Evolutionary conservation across 1,284 basidiomycete genomes (phyloP), one percentile per base, ranked within the genome.

Genomic region (Omphalotus olearius): DNA sequence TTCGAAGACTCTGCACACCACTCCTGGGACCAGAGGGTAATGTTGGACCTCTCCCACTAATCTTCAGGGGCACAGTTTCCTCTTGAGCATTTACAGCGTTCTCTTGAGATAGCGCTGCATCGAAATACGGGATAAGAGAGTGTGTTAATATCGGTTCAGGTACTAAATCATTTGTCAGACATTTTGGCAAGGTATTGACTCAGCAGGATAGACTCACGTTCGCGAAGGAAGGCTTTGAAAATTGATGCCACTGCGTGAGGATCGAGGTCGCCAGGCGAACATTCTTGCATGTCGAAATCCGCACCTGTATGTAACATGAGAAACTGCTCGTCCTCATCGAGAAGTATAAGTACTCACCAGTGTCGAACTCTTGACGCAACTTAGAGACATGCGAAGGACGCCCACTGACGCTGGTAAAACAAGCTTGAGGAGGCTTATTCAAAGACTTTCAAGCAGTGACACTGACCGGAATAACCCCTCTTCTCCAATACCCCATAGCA

Each of bases 161-260:
- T 26, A 95, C 91, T 94, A 59, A 20, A 50, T 47, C 50, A 51
- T 23, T 23, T 33, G 30, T 33, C 9, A 33, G 30, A 7, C 3
- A 33, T 4, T 2, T 33, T 33, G 30, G 13, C 9, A 7, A 9
- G 9, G 13, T n/a, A 33, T 4, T 9, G 9, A 33, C 25, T 45
- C 33, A 17, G 39, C 14, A 40, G 35, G 42, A 57, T 42, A 40
- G 26, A 72, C 84, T 69, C 66, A 89, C 88, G 68, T 75, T 90
- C 88, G 48, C 88, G 86, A 45, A 91, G 71, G 62, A 80, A 91
- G 2, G 86, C 85, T 66, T 90, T 91, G 68, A 91, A 90, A 40
- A 89, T 73, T 36, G 91, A 91, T 30, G 94, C 85, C 13, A 98
- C 93, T 1, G 93, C 90, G 63, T 96, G 92, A 35, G 93, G 93